Evolutionary conservation across 2,329 filamentous ascomycete species (phyloP).

Genomic region (Daldinia sp.): DNA sequence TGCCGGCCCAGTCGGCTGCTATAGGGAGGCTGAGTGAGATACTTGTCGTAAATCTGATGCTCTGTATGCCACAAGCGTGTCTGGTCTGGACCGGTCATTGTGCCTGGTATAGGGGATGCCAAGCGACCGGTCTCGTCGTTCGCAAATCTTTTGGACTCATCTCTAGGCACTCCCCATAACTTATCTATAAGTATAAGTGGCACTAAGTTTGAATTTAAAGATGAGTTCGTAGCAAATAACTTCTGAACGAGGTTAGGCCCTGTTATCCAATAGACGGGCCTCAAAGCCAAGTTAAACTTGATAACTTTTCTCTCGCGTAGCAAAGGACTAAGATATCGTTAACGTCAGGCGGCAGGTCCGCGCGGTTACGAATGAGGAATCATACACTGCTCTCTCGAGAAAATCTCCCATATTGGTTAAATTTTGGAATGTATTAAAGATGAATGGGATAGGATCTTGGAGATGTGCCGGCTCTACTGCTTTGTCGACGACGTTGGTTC

Average conservation of each 20-base stretch:
- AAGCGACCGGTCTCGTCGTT: not conserved
- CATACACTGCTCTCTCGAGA: not conserved
- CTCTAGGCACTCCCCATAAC: not conserved
- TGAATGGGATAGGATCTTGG: conserved; percentile 4
- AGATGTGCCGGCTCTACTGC: not conserved
- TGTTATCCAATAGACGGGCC: conserved; percentile 1
- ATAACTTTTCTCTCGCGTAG: not conserved
- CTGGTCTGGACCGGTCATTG: not conserved
- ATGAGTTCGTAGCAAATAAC: not conserved
- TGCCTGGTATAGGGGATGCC: not conserved
- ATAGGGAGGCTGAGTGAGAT: not conserved
- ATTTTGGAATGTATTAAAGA: conserved; percentile 6
- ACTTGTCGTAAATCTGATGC: conserved; percentile 4
- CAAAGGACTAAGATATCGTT: not conserved
- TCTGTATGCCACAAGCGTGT: conserved; percentile 2
- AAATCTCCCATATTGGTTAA: conserved; percentile 4
- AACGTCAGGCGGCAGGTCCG: not conserved
- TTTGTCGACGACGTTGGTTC: not conserved
- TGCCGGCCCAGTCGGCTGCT: not conserved
- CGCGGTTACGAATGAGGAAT: not conserved
- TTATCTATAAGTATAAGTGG: not conserved
- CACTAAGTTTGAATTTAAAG: not conserved
- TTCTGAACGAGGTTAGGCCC: not conserved
- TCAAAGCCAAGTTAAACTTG: not conserved
- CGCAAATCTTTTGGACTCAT: not conserved